Base-by-base conservation (phyloP, 1,284 basidiomycete species). In the Marasmius fiardii region DNA sequence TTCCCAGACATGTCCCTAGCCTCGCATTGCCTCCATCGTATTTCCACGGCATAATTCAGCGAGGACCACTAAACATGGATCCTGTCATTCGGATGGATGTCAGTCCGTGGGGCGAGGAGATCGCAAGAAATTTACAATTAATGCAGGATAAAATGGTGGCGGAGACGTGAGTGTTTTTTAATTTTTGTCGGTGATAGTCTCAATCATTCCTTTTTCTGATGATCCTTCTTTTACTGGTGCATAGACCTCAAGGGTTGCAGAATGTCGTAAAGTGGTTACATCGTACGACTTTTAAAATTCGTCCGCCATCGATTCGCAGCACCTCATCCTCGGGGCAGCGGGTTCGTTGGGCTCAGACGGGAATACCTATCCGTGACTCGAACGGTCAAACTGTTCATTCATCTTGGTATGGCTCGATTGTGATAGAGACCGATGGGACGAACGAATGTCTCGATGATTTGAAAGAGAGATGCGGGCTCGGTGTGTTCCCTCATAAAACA, bases 351-450 rank as follows among this genome's bases (percentile, higher is more conserved):
- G 43, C 53, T 52, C 20, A 54, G 7, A 44, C 64, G 5, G 72
- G 74, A 12, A 72, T 80, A n/a, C 76, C 77, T 0, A 79, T 84
- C n/a, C 79, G 79, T 0, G 74, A 74, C 6, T 68, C 73, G 0
- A 71, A 75, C 23, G 71, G 78, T 28, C 68, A 86, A 60, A 81
- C 78, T 26, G 79, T 92, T n/a, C 88, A 92, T 65, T 70, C 82
- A 5, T 83, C 84, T 37, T 92, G 90, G 90, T 88, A 85, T 62
- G 90, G 90, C 3, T 84, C 80, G 0, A 78, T 92, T 52, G 79
- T 92, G 26, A 78, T 92, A 28, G 90, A 92, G 72, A 82, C 87
- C n/a, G 89, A 92, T 66, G 90, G 90, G 37, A 92, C 90, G 49
- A 87, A 90, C 64, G 90, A 92, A 65, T 83, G 86, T 8, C 75